Conservation (phyloP, 1,284 basidiomycete species). For the Microbotryum lychnidis-dioicae region DNA sequence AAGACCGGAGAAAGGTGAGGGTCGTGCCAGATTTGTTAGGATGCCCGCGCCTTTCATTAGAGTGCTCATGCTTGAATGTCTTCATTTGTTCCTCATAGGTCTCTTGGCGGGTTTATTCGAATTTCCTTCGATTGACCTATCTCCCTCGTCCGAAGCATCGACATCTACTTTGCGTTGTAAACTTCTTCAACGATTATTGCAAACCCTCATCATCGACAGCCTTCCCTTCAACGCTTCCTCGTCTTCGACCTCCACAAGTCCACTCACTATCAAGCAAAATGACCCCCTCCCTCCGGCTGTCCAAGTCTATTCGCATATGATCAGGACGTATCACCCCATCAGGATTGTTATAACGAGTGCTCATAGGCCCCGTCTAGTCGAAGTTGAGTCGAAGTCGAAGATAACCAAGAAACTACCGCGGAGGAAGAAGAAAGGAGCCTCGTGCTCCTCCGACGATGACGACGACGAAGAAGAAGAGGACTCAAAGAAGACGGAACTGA, state of each 20-base stretch:
- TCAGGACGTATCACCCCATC: conserved; percentile 74
- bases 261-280: conserved; percentile 19
- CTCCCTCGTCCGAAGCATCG: conserved; percentile 1
- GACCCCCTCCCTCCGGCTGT: conserved; percentile 45
- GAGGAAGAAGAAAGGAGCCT: conserved; percentile 2
- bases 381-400: not conserved
- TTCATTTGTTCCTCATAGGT: conserved; percentile 47
- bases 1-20: conserved; percentile 68
- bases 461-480: not conserved
- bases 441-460: not conserved
- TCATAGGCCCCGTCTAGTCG: not conserved
- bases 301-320: conserved; percentile 85
- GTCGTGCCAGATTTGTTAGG: conserved; percentile 2
- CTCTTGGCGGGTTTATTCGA: conserved; percentile 79
- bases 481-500: not conserved
- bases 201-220: conserved; percentile 11
- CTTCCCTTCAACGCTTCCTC: not conserved
- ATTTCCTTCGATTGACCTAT: conserved; percentile 55
- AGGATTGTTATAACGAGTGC: conserved; percentile 37
- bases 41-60: conserved; percentile 11
- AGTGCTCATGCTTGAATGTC: conserved; percentile 4
- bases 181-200: conserved; percentile 10
- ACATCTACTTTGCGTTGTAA: conserved; percentile 7
- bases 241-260: conserved; percentile 7
- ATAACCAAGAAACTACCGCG: not conserved